Evolutionary conservation across 2,329 filamentous ascomycete species (phyloP), one percentile per base, ranked within the genome.

Genomic region (Stachybotrys chartarum): DNA sequence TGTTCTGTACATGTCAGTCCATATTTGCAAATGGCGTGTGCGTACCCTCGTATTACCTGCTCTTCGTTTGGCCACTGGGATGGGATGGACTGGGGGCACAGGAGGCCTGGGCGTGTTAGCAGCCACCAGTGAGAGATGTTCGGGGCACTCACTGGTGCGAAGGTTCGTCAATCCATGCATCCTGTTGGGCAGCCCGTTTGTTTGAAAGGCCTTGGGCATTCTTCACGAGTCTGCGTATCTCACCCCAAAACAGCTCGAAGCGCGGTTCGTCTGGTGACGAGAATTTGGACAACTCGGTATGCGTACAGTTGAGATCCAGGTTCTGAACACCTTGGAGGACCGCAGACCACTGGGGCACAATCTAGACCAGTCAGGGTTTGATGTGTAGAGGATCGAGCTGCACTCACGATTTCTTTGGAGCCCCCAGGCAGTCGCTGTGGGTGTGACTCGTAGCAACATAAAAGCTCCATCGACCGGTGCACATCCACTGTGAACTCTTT

Each of bases 401-500:
- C 30, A 42, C 57, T 35, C 44, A 62, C 60, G 30, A 62, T 62
- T 53, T 62, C 58, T 32, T 57, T 59, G 5, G 56, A 54, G 18
- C 60, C 60, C 7, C 52, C 56, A 1, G 59, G 59, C 46, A 62
- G 44, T 4, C 56, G 56, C 35, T 62, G 60, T 2, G 59, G 58
- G 12, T 59, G 60, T 10, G 60, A 61, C 46, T 62, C 60, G 16
- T 62, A 62, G 30, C 59, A 62, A 35, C 60, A 62, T 5, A 62
- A 53, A 11, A 61, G 58, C 49, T 62, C 60, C 6, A 62, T 62
- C 1, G 55, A 58, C 6, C 60, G 59, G 17, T 62, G 60, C 8
- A 62, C 60, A 32, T 62, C 59, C 14, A 62, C 54, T 11, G 59
- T 62, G 17, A 62, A 62, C 30, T 62, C 58, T 59, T 61, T 62